Evolutionary conservation across 2,329 filamentous ascomycete genomes (phyloP).

Genomic region (Botrytis hyacinthi): DNA sequence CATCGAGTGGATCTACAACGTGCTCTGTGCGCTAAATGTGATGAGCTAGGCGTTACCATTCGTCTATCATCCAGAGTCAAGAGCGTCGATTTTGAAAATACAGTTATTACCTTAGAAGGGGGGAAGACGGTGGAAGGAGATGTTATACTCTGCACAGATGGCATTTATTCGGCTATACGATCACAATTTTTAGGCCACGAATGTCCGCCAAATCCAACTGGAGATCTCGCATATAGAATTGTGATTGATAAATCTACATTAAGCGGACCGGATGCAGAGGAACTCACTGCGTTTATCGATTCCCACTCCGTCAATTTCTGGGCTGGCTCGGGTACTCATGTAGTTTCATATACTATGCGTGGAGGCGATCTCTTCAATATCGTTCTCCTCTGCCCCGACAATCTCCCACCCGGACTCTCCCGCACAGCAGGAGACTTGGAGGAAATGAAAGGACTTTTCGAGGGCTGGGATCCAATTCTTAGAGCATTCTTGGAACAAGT

Average conservation of each 20-base stretch:
- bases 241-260: conserved; percentile 50
- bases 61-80: conserved; percentile 42
- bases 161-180: conserved; percentile 59
- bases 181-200: conserved; percentile 47
- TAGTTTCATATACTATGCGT: conserved; percentile 59
- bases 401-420: conserved; percentile 53
- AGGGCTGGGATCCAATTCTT: conserved; percentile 62
- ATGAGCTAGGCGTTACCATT: conserved; percentile 42
- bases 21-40: conserved; percentile 43
- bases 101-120: conserved; percentile 26
- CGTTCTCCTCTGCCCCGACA: conserved; percentile 63
- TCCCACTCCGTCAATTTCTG: conserved; percentile 49
- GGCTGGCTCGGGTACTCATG: conserved; percentile 49
- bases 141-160: conserved; percentile 62
- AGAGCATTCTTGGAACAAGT: conserved; percentile 48
- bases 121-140: conserved; percentile 47
- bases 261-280: conserved; percentile 47
- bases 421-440: conserved; percentile 53
- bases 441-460: conserved; percentile 60
- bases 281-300: conserved; percentile 44
- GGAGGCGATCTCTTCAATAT: conserved; percentile 62
- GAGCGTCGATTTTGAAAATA: conserved; percentile 30
- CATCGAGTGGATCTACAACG: conserved; percentile 50
- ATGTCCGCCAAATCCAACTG: conserved; percentile 55
- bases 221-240: conserved; percentile 64